phyloP scores from a whole-genome alignment of 139 green algal species.

The Coelastrella sp. region DNA sequence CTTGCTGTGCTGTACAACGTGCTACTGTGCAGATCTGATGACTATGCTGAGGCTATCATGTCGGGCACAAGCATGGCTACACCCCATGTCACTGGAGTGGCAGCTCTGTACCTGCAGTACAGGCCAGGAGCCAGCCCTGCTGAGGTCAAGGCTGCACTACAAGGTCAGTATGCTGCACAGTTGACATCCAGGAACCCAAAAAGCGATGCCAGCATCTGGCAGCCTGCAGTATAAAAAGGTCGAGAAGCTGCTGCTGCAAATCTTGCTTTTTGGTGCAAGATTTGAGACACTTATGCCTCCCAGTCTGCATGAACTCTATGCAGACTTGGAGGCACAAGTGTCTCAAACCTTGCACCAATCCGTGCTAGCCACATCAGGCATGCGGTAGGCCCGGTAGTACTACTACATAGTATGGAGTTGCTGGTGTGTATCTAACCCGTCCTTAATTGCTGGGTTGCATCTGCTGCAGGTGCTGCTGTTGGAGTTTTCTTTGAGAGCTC shows the following conservation, averaged over 20 bases:
- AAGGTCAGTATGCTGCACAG: background rate
- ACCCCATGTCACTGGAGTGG: conserved; percentile 72
- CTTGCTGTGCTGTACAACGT: conserved; percentile 1
- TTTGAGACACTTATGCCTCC: background rate
- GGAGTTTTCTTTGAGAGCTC: conserved; percentile 46
- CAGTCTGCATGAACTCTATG: too few relatives aligned
- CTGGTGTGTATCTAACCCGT: background rate
- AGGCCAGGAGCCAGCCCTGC: conserved; percentile 39
- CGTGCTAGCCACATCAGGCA: too few relatives aligned
- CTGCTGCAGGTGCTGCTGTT: conserved; percentile 17
- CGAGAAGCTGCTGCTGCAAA: background rate
- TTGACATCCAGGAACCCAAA: background rate
- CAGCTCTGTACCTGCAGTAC: conserved; percentile 68
- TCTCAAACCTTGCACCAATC: too few relatives aligned
- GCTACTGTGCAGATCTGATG: background rate
- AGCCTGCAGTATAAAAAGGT: background rate
- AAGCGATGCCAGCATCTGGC: background rate
- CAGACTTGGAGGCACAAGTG: too few relatives aligned
- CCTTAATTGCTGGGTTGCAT: background rate
- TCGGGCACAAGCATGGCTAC: conserved; percentile 41
- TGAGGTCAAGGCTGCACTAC: conserved; percentile 38
- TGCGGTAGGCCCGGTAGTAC: too few relatives aligned
- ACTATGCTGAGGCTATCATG: background rate
- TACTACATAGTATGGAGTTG: background rate
- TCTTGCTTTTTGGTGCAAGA: background rate